Evolutionary conservation across 192 early-diverging fungal genomes (phyloP), one percentile per base, ranked within the genome.

Genomic region (Chytriomyces hyalinus): DNA sequence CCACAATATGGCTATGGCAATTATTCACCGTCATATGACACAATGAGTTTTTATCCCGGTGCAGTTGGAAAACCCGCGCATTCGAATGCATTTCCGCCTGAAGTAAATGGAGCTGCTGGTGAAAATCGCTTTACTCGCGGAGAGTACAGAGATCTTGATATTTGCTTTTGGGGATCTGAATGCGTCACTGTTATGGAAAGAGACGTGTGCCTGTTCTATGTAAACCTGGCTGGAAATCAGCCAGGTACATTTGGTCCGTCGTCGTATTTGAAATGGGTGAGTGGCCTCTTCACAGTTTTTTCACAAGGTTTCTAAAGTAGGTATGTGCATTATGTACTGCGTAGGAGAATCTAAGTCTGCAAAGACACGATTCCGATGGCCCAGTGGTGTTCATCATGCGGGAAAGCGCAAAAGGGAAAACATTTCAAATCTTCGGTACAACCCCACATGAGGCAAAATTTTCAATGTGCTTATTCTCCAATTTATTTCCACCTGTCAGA

Each of bases 181-280:
- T 68, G 67, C 49, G 15, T 68, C 8, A 49, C 67, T 13, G 45
- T 68, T 9, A 68, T 68, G 67, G 67, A 68, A 48, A 46, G 67
- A 46, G 11, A 47, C 8, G 67, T 47, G 20, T 47, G 45, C 17
- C 4, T 68, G 49, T 68, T 49, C 47, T 68, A 68, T 49, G 49
- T 68, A 13, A 68, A 68, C 47, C 47, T 68, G 67, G 26, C n/a
- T 10, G 46, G 49, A 10, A 45, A 57, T 20, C 13, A 20, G 13
- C 53, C 53, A n/a, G 53, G 53, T 13, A n/a, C 53, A 13, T 57
- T 57, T 20, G 53, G 53, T 13, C 53, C 53, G 53, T 20, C 13
- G 13, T 13, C 53, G 20, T 13, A 20, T 13, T n/a, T 57, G 15
- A 57, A 57, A 20, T 57, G 53, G 53, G 53, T 57, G 20, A 57